Conservation (phyloP, 2,329 filamentous ascomycete species). For the Cercospora canescens region DNA sequence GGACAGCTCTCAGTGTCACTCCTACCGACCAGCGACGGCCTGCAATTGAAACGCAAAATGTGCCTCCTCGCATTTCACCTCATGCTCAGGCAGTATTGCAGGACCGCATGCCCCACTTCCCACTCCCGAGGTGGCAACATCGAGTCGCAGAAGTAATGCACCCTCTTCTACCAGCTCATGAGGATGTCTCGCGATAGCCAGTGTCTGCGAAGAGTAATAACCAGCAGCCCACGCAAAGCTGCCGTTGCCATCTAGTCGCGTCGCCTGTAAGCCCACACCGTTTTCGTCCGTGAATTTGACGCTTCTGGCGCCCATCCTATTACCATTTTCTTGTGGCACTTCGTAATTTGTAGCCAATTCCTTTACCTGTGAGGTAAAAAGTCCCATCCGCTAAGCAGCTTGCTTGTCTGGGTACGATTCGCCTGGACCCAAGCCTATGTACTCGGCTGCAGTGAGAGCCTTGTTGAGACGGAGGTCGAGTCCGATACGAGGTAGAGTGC, state of each 20-base stretch:
- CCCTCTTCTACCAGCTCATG: conserved; percentile 17
- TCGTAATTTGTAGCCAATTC: conserved; percentile 62
- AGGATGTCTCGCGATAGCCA: conserved; percentile 20
- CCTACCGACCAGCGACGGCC: background rate
- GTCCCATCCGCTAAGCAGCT: conserved; percentile 53
- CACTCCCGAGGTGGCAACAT: conserved; percentile 13
- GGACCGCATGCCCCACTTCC: conserved; percentile 14
- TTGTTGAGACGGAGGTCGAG: conserved; percentile 55
- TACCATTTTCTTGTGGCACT: conserved; percentile 67
- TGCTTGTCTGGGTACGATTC: conserved; percentile 68
- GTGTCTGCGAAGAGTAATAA: conserved; percentile 13
- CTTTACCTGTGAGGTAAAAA: conserved; percentile 48
- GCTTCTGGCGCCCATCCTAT: conserved; percentile 61
- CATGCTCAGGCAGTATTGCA: conserved; percentile 3
- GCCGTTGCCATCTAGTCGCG: conserved; percentile 7
- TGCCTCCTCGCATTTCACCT: conserved; percentile 6
- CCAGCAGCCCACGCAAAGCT: conserved; percentile 22
- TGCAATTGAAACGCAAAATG: conserved; percentile 10
- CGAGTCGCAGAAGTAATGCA: conserved; percentile 8
- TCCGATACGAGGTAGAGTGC: conserved; percentile 61
- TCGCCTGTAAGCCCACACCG: conserved; percentile 38
- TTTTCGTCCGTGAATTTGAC: conserved; percentile 38
- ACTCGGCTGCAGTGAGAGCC: conserved; percentile 51
- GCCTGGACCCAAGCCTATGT: conserved; percentile 63
- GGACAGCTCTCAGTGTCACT: no score